Evolutionary conservation across 208 protist species (phyloP).

Genomic region (Phytomonas francai): DNA sequence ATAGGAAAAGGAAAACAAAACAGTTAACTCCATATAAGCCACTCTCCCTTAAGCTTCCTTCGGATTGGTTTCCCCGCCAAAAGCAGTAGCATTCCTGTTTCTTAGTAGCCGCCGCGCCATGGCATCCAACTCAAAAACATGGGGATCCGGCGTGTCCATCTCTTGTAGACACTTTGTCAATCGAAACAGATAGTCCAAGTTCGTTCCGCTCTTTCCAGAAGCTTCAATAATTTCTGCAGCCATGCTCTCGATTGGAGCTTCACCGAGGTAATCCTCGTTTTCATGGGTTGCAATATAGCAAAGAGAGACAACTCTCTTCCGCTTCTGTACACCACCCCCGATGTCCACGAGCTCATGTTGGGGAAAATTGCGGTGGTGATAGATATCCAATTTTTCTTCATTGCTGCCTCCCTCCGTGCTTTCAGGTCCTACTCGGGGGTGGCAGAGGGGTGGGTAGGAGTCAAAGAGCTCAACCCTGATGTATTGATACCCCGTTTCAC

Average conservation of each 20-base stretch:
- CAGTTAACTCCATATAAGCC: neutral
- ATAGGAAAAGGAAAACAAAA: slow-evolving; percentile 12
- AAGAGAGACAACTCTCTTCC: slow-evolving; percentile 33
- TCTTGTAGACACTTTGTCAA: slow-evolving; percentile 42
- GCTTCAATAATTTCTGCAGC: slow-evolving; percentile 52
- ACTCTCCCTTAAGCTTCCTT: slow-evolving; percentile 5
- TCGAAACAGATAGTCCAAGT: slow-evolving; percentile 70
- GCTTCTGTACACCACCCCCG: slow-evolving; percentile 10
- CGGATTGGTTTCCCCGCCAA: neutral
- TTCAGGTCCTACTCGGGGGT: neutral
- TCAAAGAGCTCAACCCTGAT: slow-evolving; percentile 39
- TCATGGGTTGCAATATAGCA: slow-evolving; percentile 70
- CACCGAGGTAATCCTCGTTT: slow-evolving; percentile 60
- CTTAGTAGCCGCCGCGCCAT: slow-evolving; percentile 24
- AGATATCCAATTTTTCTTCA: slow-evolving; percentile 14
- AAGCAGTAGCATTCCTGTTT: neutral
- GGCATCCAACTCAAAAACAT: slow-evolving; percentile 64
- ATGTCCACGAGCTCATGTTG: neutral
- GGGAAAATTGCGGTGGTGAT: neutral
- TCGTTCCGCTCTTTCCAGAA: slow-evolving; percentile 48
- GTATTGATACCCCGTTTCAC: slow-evolving; percentile 66
- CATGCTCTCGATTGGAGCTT: slow-evolving; percentile 42
- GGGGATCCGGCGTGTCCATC: slow-evolving; percentile 41
- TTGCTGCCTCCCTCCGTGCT: neutral
- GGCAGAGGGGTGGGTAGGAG: slow-evolving; percentile 12